Base-by-base conservation (phyloP, 192 early-diverging fungal genomes). In the Linnemannia schmuckeri region DNA sequence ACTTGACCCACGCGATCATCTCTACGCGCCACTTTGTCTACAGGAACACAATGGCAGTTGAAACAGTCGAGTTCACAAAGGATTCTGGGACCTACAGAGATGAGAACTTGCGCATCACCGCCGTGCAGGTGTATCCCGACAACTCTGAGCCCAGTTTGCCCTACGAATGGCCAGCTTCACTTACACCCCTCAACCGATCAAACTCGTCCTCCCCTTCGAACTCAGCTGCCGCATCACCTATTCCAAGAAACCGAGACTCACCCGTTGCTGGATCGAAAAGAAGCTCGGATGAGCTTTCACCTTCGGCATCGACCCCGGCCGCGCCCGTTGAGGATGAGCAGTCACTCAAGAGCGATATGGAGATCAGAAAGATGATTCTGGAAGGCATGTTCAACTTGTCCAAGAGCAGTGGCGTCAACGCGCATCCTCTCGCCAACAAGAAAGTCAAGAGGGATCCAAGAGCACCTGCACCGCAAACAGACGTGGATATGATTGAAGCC, bases 1-100 rank as follows among this genome's bases (percentile, higher is more conserved):
- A 97, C 77, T 80, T 97, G 77, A 95, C 94, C 0, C 96, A 97
- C 81, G 93, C 93, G 46, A 72, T 99, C 76, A 94, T 93, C 13
- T 92, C 95, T 8, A 94, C 94, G 7, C 91, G 97, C 44, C 93
- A 94, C 77, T 98, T 98, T 88, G 91, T 99, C 35, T 77, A 80
- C 72, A 81, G 83, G 38, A 75, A 89, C 18, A 76, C 83, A 3
- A 90, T 92, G 89, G 80, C 90, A 24, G 88, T 96, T 9, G 83
- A 90, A 17, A 89, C 91, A 17, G 88, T 89, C 42, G 95, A 96
- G 82, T 89, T 94, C 78, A 81, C 69, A 37, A 83, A 90, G 17
- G 88, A 88, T 38, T 35, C 77, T 38, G 87, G 88, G 20, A 83
- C 69, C 35, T 96, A 91, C 78, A 74, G 84, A 22, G 96, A 96